Evolutionary conservation across 108 stramenopile species (phyloP).

Genomic region (Cyclotella atomus): DNA sequence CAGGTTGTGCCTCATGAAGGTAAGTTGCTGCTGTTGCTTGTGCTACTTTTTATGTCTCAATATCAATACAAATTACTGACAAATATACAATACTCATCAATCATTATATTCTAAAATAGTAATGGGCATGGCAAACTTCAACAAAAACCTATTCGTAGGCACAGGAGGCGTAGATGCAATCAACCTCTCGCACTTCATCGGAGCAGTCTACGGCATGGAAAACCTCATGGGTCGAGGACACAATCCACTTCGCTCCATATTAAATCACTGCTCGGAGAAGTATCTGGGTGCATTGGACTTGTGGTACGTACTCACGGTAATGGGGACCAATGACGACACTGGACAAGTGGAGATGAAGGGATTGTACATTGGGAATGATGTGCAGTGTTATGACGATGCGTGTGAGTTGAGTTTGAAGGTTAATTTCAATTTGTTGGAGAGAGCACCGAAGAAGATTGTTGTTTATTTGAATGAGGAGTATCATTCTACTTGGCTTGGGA

Average conservation of each 20-base stretch:
- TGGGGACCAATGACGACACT: slow-evolving; percentile 59
- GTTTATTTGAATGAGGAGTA: slow-evolving; percentile 93
- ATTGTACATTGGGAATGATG: slow-evolving; percentile 91
- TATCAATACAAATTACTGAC: slow-evolving; percentile 67
- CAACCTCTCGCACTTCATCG: slow-evolving; percentile 95
- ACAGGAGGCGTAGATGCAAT: slow-evolving; percentile 93
- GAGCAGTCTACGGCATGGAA: slow-evolving; percentile 97
- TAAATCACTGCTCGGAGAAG: slow-evolving; percentile 85
- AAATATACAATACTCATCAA: neutral
- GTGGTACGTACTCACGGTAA: slow-evolving; percentile 92
- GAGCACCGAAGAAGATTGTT: slow-evolving; percentile 79
- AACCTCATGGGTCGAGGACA: slow-evolving; percentile 92
- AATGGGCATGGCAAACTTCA: slow-evolving; percentile 97
- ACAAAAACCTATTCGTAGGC: slow-evolving; percentile 92
- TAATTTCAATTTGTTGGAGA: slow-evolving; percentile 90
- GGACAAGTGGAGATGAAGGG: slow-evolving; percentile 82
- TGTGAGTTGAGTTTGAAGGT: slow-evolving; percentile 87
- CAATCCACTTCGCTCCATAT: slow-evolving; percentile 90
- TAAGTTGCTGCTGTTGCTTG: neutral
- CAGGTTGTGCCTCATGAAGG: slow-evolving; percentile 57
- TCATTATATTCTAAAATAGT: too few relatives aligned
- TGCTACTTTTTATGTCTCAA: neutral
- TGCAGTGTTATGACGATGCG: slow-evolving; percentile 85
- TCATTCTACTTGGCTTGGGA: slow-evolving; percentile 96
- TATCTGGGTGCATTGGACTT: slow-evolving; percentile 77